These are phyloP conservation scores for Aspergillus alliaceus DNA, from an alignment of 2,329 filamentous ascomycete species.

Conservation along the genomic window DNA sequence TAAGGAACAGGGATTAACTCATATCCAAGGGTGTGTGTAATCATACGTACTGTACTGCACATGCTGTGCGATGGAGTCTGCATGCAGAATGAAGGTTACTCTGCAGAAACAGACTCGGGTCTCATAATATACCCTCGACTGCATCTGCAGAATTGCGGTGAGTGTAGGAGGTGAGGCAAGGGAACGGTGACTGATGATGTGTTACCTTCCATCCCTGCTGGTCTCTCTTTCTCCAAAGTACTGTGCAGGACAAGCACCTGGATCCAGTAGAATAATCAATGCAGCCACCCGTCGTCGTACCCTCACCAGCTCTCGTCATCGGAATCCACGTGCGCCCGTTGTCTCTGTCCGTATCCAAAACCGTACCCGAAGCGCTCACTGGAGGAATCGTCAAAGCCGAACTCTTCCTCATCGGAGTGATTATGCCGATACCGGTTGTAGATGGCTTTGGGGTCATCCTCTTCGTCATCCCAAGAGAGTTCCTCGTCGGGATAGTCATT, in stretches of 20 bases:
- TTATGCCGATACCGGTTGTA: slow-evolving; percentile 42
- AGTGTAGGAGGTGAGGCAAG: not conserved
- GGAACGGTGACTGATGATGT: not conserved
- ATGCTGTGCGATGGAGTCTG: not conserved
- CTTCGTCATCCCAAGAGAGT: slow-evolving; percentile 48
- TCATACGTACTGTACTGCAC: not conserved
- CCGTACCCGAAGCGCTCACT: slow-evolving; percentile 27
- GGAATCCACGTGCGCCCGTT: slow-evolving; percentile 27
- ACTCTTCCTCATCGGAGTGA: slow-evolving; percentile 48
- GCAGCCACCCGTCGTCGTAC: slow-evolving; percentile 9
- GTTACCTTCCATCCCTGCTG: not conserved
- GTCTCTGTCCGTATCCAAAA: slow-evolving; percentile 13
- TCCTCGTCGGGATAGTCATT: slow-evolving; percentile 55
- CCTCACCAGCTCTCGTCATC: slow-evolving; percentile 25
- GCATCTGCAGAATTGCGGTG: not conserved
- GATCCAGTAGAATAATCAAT: not conserved
- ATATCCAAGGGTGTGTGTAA: not conserved
- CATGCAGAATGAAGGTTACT: not conserved
- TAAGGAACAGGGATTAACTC: not conserved
- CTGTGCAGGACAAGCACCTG: not conserved
- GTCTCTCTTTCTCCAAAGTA: not conserved
- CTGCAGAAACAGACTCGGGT: not conserved
- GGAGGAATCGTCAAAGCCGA: slow-evolving; percentile 39
- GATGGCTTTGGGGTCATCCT: slow-evolving; percentile 38
- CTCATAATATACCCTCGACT: not conserved